These are phyloP conservation scores for Syzygium syzygioides DNA, from an alignment of 441 rosid species.

Conservation along the genomic window DNA sequence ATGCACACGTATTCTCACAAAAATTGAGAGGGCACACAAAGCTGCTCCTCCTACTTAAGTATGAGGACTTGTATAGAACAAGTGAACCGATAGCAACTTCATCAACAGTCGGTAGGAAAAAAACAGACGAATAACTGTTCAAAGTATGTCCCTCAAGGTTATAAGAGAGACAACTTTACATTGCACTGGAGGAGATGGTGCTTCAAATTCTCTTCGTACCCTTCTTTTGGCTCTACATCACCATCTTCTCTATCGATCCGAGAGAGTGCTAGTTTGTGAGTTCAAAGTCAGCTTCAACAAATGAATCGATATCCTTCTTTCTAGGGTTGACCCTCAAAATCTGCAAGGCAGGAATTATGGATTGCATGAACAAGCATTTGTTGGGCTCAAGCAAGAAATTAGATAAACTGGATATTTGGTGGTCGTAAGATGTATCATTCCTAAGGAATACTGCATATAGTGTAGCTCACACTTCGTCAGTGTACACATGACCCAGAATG, in stretches of 20 bases:
- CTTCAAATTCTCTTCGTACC: not conserved
- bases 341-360: not conserved
- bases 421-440: not conserved
- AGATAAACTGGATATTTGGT: not conserved
- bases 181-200: not conserved
- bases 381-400: not conserved
- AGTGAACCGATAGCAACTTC: not conserved
- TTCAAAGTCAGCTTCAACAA: not conserved
- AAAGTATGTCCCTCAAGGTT: not conserved
- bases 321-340: not conserved
- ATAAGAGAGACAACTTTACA: not conserved
- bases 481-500: not conserved
- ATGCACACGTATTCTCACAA: not conserved
- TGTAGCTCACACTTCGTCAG: not conserved
- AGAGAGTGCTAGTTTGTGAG: not conserved
- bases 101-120: not conserved
- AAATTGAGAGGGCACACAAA: not conserved
- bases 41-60: not conserved
- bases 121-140: not conserved
- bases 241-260: not conserved
- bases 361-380: not conserved
- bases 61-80: not conserved
- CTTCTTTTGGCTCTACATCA: not conserved
- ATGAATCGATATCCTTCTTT: not conserved
- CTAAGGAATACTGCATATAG: not conserved